Conservation (phyloP, 225 moss, liverwort and hornwort species). For the Pseudoscleropodium purum region DNA sequence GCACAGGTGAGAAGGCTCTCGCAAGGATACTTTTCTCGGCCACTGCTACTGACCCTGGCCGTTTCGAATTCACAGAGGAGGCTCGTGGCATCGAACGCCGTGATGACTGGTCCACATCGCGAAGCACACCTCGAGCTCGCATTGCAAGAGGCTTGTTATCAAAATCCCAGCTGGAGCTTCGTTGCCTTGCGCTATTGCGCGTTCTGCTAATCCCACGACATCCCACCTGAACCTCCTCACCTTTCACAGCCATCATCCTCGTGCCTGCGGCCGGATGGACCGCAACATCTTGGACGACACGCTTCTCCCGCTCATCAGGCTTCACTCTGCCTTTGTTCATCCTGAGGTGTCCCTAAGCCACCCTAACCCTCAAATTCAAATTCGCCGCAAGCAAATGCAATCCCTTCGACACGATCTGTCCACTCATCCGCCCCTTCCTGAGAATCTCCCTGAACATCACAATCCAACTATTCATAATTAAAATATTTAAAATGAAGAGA, state of each 20-base stretch:
- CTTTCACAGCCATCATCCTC: slow-evolving; percentile 34
- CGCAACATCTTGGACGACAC: slow-evolving; percentile 10
- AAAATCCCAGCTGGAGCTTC: slow-evolving; percentile 41
- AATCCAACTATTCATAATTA: neutral
- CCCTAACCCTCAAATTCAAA: neutral
- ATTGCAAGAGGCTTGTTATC: slow-evolving; percentile 21
- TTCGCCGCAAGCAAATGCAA: neutral
- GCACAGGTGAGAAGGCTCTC: slow-evolving; percentile 18
- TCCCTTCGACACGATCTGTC: neutral
- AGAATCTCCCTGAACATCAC: neutral
- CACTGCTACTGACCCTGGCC: neutral
- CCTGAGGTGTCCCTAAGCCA: neutral
- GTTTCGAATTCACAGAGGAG: slow-evolving; percentile 24
- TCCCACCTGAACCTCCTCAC: slow-evolving; percentile 37
- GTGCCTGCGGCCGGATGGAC: slow-evolving; percentile 34
- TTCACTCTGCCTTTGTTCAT: slow-evolving; percentile 33
- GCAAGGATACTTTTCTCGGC: slow-evolving; percentile 17
- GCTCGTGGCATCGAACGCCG: slow-evolving; percentile 25
- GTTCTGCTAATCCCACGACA: slow-evolving; percentile 49
- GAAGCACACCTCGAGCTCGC: slow-evolving; percentile 21
- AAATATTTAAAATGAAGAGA: neutral
- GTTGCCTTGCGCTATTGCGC: slow-evolving; percentile 9
- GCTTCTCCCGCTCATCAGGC: slow-evolving; percentile 33
- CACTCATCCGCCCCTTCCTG: neutral
- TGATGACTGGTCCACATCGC: slow-evolving; percentile 18